phyloP scores from a whole-genome alignment of 1,139 yeast genomes.

The Candida glucosophila region DNA sequence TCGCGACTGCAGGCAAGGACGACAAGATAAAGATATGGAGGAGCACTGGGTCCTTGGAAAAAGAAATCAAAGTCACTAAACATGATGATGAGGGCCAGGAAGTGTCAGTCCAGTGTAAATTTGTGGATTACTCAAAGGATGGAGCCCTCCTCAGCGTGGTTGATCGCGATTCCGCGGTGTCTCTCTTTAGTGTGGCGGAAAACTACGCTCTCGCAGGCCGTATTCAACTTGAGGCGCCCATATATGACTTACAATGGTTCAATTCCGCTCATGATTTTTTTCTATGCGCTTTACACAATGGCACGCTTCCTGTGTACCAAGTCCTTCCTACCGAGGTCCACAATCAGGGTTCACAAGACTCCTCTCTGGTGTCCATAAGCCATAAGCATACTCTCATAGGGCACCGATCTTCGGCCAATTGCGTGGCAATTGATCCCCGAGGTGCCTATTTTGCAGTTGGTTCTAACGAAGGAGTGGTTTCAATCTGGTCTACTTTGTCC shows the following conservation, averaged over 20 bases:
- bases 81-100: conserved; percentile 6
- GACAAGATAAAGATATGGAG: conserved; percentile 52
- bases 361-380: conserved; percentile 38
- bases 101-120: conserved; percentile 14
- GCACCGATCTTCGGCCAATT: conserved; percentile 47
- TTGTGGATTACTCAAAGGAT: conserved; percentile 41
- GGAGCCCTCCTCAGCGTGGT: conserved; percentile 46
- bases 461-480: conserved; percentile 63
- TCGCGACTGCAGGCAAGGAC: conserved; percentile 57
- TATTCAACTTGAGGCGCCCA: conserved; percentile 14
- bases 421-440: conserved; percentile 47
- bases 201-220: conserved; percentile 20
- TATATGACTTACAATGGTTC: conserved; percentile 34
- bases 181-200: conserved; percentile 17
- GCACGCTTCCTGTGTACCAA: conserved; percentile 20
- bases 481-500: conserved; percentile 46
- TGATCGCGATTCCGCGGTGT: conserved; percentile 27
- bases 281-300: conserved; percentile 31
- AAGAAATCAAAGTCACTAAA: conserved; percentile 23
- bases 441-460: conserved; percentile 53
- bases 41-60: conserved; percentile 30
- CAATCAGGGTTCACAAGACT: conserved; percentile 48
- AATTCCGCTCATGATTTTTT: conserved; percentile 21
- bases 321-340: too few relatives aligned
- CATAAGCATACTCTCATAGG: conserved; percentile 28